A percentile compares a stretch with the other conserved stretches of the same genome.
phyloP scores from a whole-genome alignment of 2,329 filamentous ascomycete genomes.

The Sarocladium kiliense region DNA sequence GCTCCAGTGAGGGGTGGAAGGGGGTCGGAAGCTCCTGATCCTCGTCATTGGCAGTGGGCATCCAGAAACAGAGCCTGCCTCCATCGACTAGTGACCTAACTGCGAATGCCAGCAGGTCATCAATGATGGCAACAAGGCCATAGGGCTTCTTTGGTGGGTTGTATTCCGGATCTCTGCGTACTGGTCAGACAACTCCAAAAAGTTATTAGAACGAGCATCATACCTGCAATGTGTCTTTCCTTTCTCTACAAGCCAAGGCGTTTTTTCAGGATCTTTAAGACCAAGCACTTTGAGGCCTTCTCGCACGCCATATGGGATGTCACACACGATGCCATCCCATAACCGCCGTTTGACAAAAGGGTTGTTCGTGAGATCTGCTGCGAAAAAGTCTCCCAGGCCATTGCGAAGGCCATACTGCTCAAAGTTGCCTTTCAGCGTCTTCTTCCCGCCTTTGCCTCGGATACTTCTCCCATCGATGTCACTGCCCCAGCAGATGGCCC shows the following conservation, averaged over 20 bases:
- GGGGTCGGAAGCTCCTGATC: conserved; percentile 73
- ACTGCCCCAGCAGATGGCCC: conserved; percentile 75
- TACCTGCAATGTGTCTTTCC: conserved; percentile 66
- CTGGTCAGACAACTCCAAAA: not conserved
- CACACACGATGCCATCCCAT: conserved; percentile 89
- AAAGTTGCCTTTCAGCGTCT: conserved; percentile 65
- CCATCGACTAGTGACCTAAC: conserved; percentile 68
- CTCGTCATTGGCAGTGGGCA: conserved; percentile 83
- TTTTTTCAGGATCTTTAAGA: conserved; percentile 59
- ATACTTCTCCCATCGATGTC: conserved; percentile 93
- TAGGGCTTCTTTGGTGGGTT: conserved; percentile 89
- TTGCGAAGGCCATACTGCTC: conserved; percentile 69
- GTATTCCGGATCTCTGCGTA: conserved; percentile 51
- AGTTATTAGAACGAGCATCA: conserved; percentile 21
- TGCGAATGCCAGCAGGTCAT: conserved; percentile 83
- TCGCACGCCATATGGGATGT: conserved; percentile 92
- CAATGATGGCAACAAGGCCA: conserved; percentile 82
- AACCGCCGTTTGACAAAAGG: conserved; percentile 60
- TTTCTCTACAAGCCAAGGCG: conserved; percentile 57
- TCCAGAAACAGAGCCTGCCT: conserved; percentile 89
- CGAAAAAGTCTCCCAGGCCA: conserved; percentile 71
- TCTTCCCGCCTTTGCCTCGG: conserved; percentile 58
- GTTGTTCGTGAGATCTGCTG: conserved; percentile 82
- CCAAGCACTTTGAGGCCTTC: conserved; percentile 89
- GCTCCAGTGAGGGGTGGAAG: conserved; percentile 66